Base-by-base conservation (phyloP, 179 eudicot species). In the Beta corolliflora region DNA sequence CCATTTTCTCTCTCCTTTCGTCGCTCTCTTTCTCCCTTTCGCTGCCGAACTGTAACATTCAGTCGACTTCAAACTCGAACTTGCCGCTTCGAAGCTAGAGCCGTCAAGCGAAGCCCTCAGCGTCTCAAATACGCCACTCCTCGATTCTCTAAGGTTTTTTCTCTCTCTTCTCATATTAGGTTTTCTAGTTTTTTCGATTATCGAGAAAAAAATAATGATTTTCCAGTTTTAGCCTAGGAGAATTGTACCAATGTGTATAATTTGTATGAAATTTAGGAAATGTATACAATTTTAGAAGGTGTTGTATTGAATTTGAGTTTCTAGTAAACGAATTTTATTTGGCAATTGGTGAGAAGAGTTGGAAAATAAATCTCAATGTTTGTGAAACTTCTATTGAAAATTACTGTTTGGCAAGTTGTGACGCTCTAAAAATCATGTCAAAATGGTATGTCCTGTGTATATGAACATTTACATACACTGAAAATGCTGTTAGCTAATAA, bases 101-200 rank as follows among this genome's bases (percentile, higher is more conserved):
- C 94, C 31, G 86, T 70, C 44, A 93, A 91, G 77, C 84, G 85
- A 84, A 93, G 87, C 91, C 97, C 97, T 73, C 92, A 93, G 86
- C 98, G 98, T 83, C 97, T 93, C 76, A 93, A 91, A 60, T 92
- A 93, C 84, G 78, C 94, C 16, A 78, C 91, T 58, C 97, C 93
- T 89, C 90, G 91, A 73, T 88, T 92, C 71, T 31, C 92, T 25
- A 93, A 93, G 94, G 98, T 90, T 15, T 9, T 74, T 23, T 31
- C 50, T 80, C 75, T 25, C 81, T 79, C 70, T 25, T 25, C 29
- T 25, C 23, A 44, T 56, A 41, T 41, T 4, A 13, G 50, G 16
- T 15, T 23, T 75, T 12, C 23, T 55, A 16, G 3, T 63, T 29
- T 46, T 68, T 68, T 54, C 54, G 50, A 25, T 25, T 25, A 25